phyloP scores from a whole-genome alignment of 805 yeast genomes.

The Ogataea nonfermentans region DNA sequence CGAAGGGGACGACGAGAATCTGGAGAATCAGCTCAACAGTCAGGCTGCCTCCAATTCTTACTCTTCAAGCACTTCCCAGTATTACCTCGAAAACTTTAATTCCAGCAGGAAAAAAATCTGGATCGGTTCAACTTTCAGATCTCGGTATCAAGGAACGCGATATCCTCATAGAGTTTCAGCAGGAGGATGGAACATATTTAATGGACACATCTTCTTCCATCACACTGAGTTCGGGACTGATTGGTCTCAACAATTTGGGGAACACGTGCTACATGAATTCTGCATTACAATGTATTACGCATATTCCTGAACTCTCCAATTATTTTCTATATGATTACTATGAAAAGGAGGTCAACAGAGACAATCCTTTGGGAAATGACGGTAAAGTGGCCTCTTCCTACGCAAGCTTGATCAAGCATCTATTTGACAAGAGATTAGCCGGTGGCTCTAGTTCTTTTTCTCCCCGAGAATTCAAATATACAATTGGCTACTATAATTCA shows the following conservation, averaged over 20 bases:
- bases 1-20: constrained; percentile 19
- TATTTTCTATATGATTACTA: constrained; percentile 67
- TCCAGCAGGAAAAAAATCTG: constrained; percentile 24
- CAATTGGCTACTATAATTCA: constrained; percentile 74
- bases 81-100: constrained; percentile 21
- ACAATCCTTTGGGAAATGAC: constrained; percentile 81
- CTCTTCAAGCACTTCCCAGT: constrained; percentile 17
- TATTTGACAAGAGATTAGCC: constrained; percentile 41
- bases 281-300: constrained; percentile 85
- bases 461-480: constrained; percentile 75
- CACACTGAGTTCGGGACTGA: constrained; percentile 43
- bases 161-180: constrained; percentile 29
- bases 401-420: constrained; percentile 60
- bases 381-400: constrained; percentile 82
- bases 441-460: constrained; percentile 35
- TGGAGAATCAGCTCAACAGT: constrained; percentile 24
- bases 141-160: constrained; percentile 22
- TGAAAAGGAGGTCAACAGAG: constrained; percentile 62
- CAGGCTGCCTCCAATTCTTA: constrained; percentile 20
- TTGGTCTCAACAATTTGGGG: constrained; percentile 73
- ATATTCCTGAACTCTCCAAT: constrained; percentile 76
- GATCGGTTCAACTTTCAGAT: constrained; percentile 14
- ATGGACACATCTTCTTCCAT: constrained; percentile 25
- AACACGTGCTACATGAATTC: constrained; percentile 95
- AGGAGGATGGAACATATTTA: constrained; percentile 25